phyloP scores from a whole-genome alignment of 2,329 filamentous ascomycete species.

The Hypoxylon sp. region DNA sequence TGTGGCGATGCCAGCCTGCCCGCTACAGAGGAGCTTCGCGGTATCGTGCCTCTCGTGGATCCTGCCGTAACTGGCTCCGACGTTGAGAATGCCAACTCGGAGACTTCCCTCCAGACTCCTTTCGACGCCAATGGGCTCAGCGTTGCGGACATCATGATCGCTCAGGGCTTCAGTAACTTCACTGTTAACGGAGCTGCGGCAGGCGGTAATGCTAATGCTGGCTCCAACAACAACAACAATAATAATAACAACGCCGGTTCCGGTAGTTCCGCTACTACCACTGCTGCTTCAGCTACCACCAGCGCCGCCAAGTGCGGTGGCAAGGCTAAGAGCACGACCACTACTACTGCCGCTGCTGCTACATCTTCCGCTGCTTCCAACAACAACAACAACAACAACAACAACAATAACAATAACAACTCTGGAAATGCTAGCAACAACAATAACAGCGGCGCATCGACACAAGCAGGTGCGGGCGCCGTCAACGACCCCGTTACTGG shows the following conservation, averaged over 20 bases:
- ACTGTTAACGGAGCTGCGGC: constrained; percentile 56
- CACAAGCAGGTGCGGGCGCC: constrained; percentile 51
- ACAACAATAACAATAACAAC: constrained; percentile 16
- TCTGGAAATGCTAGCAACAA: constrained; percentile 40
- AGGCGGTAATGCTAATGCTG: constrained; percentile 47
- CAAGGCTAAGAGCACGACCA: constrained; percentile 30
- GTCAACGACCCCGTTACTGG: constrained; percentile 54
- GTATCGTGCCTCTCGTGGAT: constrained; percentile 77
- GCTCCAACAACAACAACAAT: constrained; percentile 33
- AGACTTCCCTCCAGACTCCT: constrained; percentile 65
- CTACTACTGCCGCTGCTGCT: constrained; percentile 32
- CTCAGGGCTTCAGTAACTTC: constrained; percentile 75
- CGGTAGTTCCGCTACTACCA: constrained; percentile 44
- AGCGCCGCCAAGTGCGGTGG: constrained; percentile 41
- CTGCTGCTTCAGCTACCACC: constrained; percentile 43
- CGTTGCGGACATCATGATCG: constrained; percentile 74
- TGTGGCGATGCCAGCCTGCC: constrained; percentile 76
- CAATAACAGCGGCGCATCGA: constrained; percentile 38
- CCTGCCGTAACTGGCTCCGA: constrained; percentile 72
- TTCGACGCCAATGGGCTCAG: constrained; percentile 74
- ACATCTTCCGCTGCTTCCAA: constrained; percentile 40
- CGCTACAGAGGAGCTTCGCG: constrained; percentile 71
- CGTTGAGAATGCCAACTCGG: constrained; percentile 72
- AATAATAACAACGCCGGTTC: constrained; percentile 15
- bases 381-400: constrained; percentile 13